phyloP scores from a whole-genome alignment of 2,329 filamentous ascomycete genomes.

The Aspergillus persii region DNA sequence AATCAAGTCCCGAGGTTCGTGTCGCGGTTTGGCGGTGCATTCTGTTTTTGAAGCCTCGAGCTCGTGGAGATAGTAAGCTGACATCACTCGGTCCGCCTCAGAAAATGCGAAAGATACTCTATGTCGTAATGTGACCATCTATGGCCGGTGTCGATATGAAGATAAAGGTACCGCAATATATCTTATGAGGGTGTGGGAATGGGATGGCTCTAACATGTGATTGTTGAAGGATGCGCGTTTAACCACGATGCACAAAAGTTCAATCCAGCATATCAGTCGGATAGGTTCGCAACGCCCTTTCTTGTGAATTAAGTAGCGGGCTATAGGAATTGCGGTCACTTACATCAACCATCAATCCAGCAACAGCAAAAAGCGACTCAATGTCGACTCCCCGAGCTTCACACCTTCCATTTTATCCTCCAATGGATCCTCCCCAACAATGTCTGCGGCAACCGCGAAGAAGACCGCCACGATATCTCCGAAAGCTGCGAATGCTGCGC shows the following conservation, averaged over 20 bases:
- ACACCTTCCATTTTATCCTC: conserved; percentile 60
- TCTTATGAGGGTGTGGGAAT: conserved; percentile 3
- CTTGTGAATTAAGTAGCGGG: neutral
- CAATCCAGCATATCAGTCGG: conserved; percentile 39
- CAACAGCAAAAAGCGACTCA: conserved; percentile 68
- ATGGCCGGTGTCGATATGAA: conserved; percentile 88
- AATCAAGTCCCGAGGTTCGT: conserved; percentile 49
- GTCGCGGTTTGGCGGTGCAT: neutral
- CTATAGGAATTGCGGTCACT: conserved; percentile 12
- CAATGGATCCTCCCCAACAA: conserved; percentile 35
- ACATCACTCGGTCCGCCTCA: conserved; percentile 28
- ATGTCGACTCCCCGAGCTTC: conserved; percentile 95
- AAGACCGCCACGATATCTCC: conserved; percentile 75
- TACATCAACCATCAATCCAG: conserved; percentile 12
- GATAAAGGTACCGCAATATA: conserved; percentile 62
- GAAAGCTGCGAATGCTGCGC: conserved; percentile 82
- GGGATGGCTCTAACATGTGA: conserved; percentile 19
- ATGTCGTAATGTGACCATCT: conserved; percentile 90
- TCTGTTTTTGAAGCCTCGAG: neutral
- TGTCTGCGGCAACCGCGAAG: conserved; percentile 45
- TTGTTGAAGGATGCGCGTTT: conserved; percentile 67
- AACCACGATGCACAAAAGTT: conserved; percentile 76
- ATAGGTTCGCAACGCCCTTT: conserved; percentile 33
- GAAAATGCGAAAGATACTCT: conserved; percentile 82
- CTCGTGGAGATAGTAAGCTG: neutral